phyloP scores from a whole-genome alignment of 345 rosid species.

The Schrenkiella parvula region DNA sequence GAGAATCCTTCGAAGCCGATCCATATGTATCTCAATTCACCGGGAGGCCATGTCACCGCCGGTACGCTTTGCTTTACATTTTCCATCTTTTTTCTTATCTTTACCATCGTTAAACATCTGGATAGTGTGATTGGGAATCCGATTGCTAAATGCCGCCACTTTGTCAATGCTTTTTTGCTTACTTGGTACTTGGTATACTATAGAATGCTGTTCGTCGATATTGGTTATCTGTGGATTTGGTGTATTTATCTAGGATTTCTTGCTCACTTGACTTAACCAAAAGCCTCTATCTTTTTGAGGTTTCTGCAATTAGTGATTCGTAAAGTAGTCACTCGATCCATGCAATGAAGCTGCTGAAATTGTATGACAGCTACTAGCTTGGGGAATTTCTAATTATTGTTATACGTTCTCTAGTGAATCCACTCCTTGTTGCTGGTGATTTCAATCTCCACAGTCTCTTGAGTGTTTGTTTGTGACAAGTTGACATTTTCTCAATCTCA shows the following conservation, averaged over 20 bases:
- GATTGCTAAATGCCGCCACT: background rate
- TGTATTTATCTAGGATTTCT: background rate
- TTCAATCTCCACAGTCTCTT: background rate
- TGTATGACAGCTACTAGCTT: background rate
- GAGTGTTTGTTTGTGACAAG: background rate
- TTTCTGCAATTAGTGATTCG: background rate
- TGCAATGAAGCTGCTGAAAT: background rate
- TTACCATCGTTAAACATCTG: background rate
- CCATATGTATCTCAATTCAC: constrained; percentile 95
- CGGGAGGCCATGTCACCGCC: constrained; percentile 97
- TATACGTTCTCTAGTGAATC: background rate
- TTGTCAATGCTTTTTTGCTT: background rate
- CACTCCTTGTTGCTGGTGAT: background rate
- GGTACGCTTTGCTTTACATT: constrained; percentile 37
- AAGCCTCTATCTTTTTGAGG: background rate
- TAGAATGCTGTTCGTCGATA: background rate
- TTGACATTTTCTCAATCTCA: background rate
- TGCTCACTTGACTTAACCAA: background rate
- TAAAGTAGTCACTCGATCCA: background rate
- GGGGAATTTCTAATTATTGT: background rate
- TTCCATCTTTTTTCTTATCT: background rate
- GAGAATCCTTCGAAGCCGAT: constrained; percentile 97
- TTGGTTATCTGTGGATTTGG: background rate
- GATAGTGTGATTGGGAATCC: constrained; percentile 7
- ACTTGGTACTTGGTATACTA: background rate